These are phyloP conservation scores for Trichosporon coremiiforme DNA, from an alignment of 1,284 basidiomycete species.

Conservation along the genomic window DNA sequence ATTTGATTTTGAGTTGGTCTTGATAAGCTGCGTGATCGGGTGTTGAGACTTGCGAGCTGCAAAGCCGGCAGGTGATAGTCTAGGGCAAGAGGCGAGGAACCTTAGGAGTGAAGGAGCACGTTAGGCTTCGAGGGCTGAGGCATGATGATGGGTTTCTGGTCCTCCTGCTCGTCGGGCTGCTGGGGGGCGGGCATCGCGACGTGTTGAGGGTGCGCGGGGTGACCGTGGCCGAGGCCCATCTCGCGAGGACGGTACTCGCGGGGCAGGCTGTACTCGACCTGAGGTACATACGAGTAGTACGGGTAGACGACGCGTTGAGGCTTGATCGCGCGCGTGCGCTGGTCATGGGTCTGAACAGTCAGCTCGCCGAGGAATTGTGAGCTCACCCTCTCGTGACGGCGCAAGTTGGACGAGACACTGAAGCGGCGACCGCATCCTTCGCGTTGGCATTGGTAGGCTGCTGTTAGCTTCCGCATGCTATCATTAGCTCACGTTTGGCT, in stretches of 20 bases:
- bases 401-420: conserved; percentile 66
- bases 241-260: conserved; percentile 18
- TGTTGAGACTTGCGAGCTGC: background rate
- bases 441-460: conserved; percentile 62
- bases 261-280: conserved; percentile 5
- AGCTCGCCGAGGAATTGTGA: background rate
- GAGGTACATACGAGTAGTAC: conserved; percentile 14
- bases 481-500: conserved; percentile 61
- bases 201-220: conserved; percentile 13
- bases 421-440: conserved; percentile 62
- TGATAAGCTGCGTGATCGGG: background rate
- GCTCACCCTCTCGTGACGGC: conserved; percentile 61
- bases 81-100: background rate
- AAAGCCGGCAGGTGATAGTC: too few species aligned
- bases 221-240: conserved; percentile 7
- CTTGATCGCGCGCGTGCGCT: conserved; percentile 20
- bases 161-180: conserved; percentile 1
- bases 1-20: background rate
- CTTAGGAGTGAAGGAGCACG: background rate
- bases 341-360: conserved; percentile 22
- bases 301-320: conserved; percentile 10
- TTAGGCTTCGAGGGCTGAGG: conserved; percentile 16
- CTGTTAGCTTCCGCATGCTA: conserved; percentile 11
- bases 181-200: background rate
- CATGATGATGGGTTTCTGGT: conserved; percentile 20